Percentiles rank a stretch among this genome's conserved stretches.
Evolutionary conservation across 768 basidiomycete genomes (phyloP).

Genomic region (Pulveroboletus sp.): DNA sequence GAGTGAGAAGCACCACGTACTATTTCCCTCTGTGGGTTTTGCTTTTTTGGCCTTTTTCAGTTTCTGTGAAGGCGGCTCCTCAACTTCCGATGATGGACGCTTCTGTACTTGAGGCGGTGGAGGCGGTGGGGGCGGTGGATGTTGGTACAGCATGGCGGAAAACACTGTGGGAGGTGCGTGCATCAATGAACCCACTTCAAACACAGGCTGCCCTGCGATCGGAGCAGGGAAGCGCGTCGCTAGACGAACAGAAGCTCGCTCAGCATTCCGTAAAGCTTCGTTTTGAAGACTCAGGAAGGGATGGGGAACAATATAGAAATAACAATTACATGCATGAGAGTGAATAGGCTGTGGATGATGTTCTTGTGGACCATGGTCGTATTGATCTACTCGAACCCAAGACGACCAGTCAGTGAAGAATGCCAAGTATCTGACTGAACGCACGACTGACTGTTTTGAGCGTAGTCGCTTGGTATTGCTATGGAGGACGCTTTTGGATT

Average conservation of each 20-base stretch:
- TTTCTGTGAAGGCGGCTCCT: slow-evolving; percentile 39
- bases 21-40: slow-evolving; percentile 32
- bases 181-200: slow-evolving; percentile 33
- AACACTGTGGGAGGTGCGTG: slow-evolving; percentile 25
- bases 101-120: slow-evolving; percentile 31
- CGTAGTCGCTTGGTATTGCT: slow-evolving; percentile 43
- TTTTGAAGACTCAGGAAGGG: slow-evolving; percentile 19
- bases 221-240: slow-evolving; percentile 45
- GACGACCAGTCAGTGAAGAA: slow-evolving; percentile 13
- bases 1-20: slow-evolving; percentile 18
- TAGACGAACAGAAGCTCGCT: slow-evolving; percentile 56
- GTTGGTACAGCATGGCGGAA: slow-evolving; percentile 28
- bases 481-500: slow-evolving; percentile 16
- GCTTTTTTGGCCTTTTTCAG: slow-evolving; percentile 44
- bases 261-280: slow-evolving; percentile 47
- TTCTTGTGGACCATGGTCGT: slow-evolving; percentile 31
- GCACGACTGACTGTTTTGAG: slow-evolving; percentile 38
- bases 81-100: slow-evolving; percentile 36
- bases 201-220: slow-evolving; percentile 27
- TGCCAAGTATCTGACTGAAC: slow-evolving; percentile 3
- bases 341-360: slow-evolving; percentile 28
- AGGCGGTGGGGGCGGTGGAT: slow-evolving; percentile 25
- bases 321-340: slow-evolving; percentile 31
- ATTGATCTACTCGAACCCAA: slow-evolving; percentile 25
- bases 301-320: slow-evolving; percentile 17